These are phyloP conservation scores for Quercus lobata DNA, from an alignment of 331 rosid species.

Conservation along the genomic window DNA sequence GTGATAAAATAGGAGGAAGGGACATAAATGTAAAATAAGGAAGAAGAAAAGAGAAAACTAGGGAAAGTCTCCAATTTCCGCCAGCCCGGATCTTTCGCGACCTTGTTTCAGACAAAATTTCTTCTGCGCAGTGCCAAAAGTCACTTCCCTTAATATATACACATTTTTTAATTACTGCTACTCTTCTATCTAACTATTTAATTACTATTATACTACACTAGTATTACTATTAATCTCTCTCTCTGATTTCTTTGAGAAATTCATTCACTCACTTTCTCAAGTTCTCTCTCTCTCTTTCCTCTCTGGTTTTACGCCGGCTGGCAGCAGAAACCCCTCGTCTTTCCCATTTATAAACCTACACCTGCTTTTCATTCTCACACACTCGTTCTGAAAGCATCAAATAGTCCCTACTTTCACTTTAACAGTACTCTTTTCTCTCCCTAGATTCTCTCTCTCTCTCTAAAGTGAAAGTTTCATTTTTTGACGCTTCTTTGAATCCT, in stretches of 20 bases:
- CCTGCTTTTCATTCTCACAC: slow-evolving; percentile 2
- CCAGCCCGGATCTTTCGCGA: slow-evolving; percentile 86
- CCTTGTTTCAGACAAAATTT: slow-evolving; percentile 73
- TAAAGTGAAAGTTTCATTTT: not conserved
- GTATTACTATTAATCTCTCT: not conserved
- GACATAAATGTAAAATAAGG: slow-evolving; percentile 14
- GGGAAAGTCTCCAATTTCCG: slow-evolving; percentile 40
- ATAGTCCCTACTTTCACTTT: not conserved
- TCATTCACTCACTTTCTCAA: not conserved
- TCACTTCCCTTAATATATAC: slow-evolving; percentile 29
- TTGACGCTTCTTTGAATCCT: not conserved
- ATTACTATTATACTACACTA: no score
- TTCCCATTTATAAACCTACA: slow-evolving; percentile 31
- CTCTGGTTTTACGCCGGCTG: slow-evolving; percentile 38
- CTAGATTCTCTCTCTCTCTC: not conserved
- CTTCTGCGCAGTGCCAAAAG: slow-evolving; percentile 63
- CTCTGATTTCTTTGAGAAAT: not conserved
- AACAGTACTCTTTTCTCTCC: not conserved
- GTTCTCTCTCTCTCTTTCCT: not conserved
- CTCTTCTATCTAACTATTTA: not conserved
- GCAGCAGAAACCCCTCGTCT: slow-evolving; percentile 34
- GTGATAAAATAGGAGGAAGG: not conserved
- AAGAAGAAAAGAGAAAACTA: not conserved
- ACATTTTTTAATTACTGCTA: not conserved
- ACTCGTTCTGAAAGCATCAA: not conserved